Evolutionary conservation across 306 rosid genomes (phyloP).

Genomic region (Medicago arabica): DNA sequence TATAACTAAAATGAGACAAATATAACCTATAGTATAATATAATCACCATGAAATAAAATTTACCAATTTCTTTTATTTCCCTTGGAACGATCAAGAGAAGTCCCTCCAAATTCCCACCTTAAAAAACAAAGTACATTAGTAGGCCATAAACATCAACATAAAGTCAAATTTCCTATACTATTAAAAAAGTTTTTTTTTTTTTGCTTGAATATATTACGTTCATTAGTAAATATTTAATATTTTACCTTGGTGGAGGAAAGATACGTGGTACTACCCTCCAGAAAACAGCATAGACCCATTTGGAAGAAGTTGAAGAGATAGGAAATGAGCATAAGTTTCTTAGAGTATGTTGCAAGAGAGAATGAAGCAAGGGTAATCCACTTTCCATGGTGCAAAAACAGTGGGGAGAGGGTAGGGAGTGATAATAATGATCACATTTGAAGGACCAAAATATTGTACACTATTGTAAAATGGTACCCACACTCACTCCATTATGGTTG

Average conservation of each 20-base stretch:
- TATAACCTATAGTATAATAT: not conserved
- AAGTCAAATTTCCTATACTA: not conserved
- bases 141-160: conserved; percentile 20
- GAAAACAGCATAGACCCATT: conserved; percentile 89
- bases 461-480: conserved; percentile 40
- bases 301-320: conserved; percentile 65
- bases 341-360: conserved; percentile 79
- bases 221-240: not conserved
- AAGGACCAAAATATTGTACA: conserved; percentile 36
- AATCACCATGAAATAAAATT: conserved; percentile 24
- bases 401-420: conserved; percentile 22
- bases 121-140: not conserved
- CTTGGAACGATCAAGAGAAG: conserved; percentile 77
- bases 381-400: conserved; percentile 61
- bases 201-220: not conserved
- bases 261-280: conserved; percentile 89
- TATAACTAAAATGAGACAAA: conserved; percentile 10
- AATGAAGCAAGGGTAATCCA: conserved; percentile 75
- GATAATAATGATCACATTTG: conserved; percentile 38
- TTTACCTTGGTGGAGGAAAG: conserved; percentile 90
- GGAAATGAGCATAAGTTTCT: conserved; percentile 67
- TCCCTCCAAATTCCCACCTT: conserved; percentile 94
- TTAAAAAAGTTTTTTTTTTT: not conserved
- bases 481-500: conserved; percentile 30
- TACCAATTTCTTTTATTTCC: conserved; percentile 95